Evolutionary conservation across 2,329 filamentous ascomycete species (phyloP).

Genomic region (Shiraia bambusicola): DNA sequence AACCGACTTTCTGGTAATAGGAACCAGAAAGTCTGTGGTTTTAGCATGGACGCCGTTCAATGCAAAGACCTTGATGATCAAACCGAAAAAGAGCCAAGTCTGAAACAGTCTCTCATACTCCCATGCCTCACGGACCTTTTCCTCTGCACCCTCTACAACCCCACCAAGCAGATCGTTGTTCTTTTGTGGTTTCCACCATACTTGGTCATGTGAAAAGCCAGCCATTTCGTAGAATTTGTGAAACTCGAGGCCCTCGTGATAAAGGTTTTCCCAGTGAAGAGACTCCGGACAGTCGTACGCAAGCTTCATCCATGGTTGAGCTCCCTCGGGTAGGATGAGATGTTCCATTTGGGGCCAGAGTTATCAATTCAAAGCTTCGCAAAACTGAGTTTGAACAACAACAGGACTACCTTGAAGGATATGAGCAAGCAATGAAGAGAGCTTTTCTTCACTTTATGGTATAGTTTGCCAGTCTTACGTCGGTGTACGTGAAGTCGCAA

Average conservation of each 20-base stretch:
- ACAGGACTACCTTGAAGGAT: no score
- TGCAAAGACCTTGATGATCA: conserved; percentile 13
- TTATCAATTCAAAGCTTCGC: not conserved
- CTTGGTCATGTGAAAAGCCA: conserved; percentile 9
- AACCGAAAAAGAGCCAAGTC: conserved; percentile 14
- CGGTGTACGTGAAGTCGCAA: not conserved
- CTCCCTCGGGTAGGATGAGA: conserved; percentile 11
- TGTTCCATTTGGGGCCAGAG: conserved; percentile 9
- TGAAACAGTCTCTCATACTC: conserved; percentile 13
- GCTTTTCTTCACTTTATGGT: not conserved
- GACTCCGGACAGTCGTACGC: conserved; percentile 10
- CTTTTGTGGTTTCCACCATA: conserved; percentile 9
- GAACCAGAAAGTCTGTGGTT: conserved; percentile 12
- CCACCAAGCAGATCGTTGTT: conserved; percentile 11
- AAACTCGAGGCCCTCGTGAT: conserved; percentile 3
- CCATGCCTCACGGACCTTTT: conserved; percentile 8
- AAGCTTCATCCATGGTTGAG: conserved; percentile 9
- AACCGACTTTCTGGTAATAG: conserved; percentile 7
- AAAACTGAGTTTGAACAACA: not conserved
- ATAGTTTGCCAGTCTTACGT: not conserved
- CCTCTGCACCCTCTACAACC: conserved; percentile 10
- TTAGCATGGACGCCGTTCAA: conserved; percentile 9
- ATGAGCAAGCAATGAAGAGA: no score
- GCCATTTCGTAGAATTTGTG: conserved; percentile 6
- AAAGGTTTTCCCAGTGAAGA: conserved; percentile 10